phyloP scores from a whole-genome alignment of 805 yeast species.

The Candida nemodendra region DNA sequence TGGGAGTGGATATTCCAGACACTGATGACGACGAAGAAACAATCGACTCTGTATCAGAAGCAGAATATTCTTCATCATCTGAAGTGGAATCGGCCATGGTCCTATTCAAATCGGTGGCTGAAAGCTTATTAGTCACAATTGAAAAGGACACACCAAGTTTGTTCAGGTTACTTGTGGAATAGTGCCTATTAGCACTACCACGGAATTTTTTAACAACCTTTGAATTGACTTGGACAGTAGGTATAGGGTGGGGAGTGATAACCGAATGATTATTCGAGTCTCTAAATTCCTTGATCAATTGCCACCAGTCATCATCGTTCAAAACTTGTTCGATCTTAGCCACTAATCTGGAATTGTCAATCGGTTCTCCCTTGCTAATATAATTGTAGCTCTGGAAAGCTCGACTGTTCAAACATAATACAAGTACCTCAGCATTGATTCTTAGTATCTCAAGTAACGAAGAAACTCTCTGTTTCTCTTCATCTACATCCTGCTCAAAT shows the following conservation, averaged over 20 bases:
- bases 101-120: slow-evolving; percentile 31
- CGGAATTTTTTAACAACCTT: slow-evolving; percentile 29
- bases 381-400: slow-evolving; percentile 63
- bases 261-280: slow-evolving; percentile 3
- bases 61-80: slow-evolving; percentile 25
- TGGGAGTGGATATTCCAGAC: slow-evolving; percentile 6
- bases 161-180: slow-evolving; percentile 64
- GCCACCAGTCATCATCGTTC: slow-evolving; percentile 84
- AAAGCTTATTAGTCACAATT: slow-evolving; percentile 62
- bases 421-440: slow-evolving; percentile 78
- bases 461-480: slow-evolving; percentile 62
- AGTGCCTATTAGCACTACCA: slow-evolving; percentile 38
- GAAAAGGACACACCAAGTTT: slow-evolving; percentile 75
- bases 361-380: slow-evolving; percentile 64
- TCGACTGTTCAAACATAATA: slow-evolving; percentile 64
- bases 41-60: slow-evolving; percentile 27
- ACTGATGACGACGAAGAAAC: slow-evolving; percentile 19
- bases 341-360: slow-evolving; percentile 31
- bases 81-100: slow-evolving; percentile 24
- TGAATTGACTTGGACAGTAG: slow-evolving; percentile 23
- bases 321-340: slow-evolving; percentile 51
- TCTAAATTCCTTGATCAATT: slow-evolving; percentile 60
- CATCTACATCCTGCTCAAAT: slow-evolving; percentile 60
- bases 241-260: slow-evolving; percentile 8
- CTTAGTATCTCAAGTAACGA: slow-evolving; percentile 72